Evolutionary conservation across 345 rosid genomes (phyloP), one percentile per base, ranked within the genome.

Genomic region (Conringia planisiliqua): DNA sequence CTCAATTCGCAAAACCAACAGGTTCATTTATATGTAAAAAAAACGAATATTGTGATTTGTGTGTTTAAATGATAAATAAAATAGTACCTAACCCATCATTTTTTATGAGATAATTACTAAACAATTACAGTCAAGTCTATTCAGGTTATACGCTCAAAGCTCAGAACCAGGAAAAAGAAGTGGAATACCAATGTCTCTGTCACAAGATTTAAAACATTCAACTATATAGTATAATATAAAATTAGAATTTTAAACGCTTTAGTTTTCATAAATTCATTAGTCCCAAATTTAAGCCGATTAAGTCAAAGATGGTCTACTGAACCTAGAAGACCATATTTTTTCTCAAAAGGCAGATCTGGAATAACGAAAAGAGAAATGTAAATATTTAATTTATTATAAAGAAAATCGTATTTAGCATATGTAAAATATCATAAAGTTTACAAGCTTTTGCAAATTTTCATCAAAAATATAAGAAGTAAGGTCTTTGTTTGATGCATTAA

Each of bases 281-380:
- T 70, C 66, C 55, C 7, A 69, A 26, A 3, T 61, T 62, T 30
- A 20, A 27, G 77, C 35, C 70, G n/a, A 72, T 48, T 72, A 51
- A 66, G 81, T 78, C 81, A 72, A 78, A 78, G 65, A 51, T 51
- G 17, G 74, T 78, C 69, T 66, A 78, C 81, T 72, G 51, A 78
- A 66, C 59, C 59, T 42, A 40, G 35, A 78, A 66, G 72, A 67
- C 73, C 73, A 65, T 39, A 42, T 22, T 58, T 26, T 58, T 65
- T 78, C 59, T 40, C 42, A 52, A 68, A 69, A 76, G 48, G 27
- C 50, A 75, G 16, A 52, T 60, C 14, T 51, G 16, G 26, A 33
- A 40, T 7, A 52, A 11, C 61, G 27, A 51, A 68, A 61, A 4
- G 16, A 38, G 4, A 63, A 18, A 12, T 26, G 9, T 40, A 6